phyloP scores from a whole-genome alignment of 129 eudicot species.

The Tanacetum coccineum region DNA sequence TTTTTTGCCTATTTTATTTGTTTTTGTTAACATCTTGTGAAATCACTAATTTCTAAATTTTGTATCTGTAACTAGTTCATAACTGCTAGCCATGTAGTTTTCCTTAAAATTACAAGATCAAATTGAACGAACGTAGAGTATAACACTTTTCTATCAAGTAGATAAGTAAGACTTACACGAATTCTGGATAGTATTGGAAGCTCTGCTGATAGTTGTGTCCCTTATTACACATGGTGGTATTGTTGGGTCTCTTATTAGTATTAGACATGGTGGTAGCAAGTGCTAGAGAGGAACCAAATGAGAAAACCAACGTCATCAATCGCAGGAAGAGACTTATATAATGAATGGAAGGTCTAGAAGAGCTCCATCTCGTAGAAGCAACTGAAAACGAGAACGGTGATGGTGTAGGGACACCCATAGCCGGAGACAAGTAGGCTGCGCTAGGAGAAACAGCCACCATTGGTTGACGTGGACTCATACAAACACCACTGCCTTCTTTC shows the following conservation, averaged over 20 bases:
- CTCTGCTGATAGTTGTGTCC: constrained; percentile 3
- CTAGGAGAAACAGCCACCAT: constrained; percentile 42
- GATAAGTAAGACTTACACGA: constrained; percentile 36
- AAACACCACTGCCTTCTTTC: constrained; percentile 24
- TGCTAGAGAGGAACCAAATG: constrained; percentile 52
- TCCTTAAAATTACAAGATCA: background rate
- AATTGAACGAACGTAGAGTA: background rate
- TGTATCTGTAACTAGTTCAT: background rate
- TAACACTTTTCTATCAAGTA: background rate
- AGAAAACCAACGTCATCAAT: constrained; percentile 38
- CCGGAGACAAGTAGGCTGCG: constrained; percentile 31
- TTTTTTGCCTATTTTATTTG: no score
- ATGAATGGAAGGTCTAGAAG: constrained; percentile 39
- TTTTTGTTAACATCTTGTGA: no score
- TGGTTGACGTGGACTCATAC: constrained; percentile 19
- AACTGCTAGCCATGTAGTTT: background rate
- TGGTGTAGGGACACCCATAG: constrained; percentile 40
- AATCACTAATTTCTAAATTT: no score
- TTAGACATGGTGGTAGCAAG: constrained; percentile 36
- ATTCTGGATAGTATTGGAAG: constrained; percentile 36
- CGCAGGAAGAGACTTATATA: constrained; percentile 35
- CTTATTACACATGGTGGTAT: constrained; percentile 25
- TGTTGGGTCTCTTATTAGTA: background rate
- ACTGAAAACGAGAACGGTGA: constrained; percentile 56
- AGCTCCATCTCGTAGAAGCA: constrained; percentile 57